A percentile compares a stretch with the other conserved stretches of the same genome.
phyloP scores from a whole-genome alignment of 768 basidiomycete species.

The Russula virescens region DNA sequence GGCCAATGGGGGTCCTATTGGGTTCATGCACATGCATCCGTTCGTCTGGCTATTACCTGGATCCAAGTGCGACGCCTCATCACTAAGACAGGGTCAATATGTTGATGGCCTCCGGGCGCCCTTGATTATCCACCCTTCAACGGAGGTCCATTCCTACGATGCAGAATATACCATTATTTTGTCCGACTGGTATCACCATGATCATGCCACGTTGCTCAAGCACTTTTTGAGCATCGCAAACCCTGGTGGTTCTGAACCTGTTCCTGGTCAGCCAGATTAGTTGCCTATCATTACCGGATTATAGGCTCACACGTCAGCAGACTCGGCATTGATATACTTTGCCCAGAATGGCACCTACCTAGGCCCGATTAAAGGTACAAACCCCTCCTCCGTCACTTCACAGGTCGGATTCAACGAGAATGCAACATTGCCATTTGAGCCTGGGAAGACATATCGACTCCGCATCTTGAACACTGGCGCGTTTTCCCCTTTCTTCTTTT shows the following conservation, averaged over 20 bases:
- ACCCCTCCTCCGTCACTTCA: conserved; percentile 41
- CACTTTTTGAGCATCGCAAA: conserved; percentile 67
- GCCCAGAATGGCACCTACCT: conserved; percentile 69
- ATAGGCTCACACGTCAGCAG: conserved; percentile 34
- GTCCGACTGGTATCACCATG: conserved; percentile 88
- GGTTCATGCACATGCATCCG: conserved; percentile 64
- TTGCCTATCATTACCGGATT: background rate
- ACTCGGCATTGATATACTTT: conserved; percentile 79
- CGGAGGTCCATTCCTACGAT: conserved; percentile 70
- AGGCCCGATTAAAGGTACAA: conserved; percentile 48
- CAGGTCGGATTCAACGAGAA: conserved; percentile 83
- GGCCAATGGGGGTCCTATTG: conserved; percentile 79
- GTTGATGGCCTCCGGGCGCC: conserved; percentile 91
- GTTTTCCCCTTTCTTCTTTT: conserved; percentile 73
- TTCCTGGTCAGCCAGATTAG: conserved; percentile 53
- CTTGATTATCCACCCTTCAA: conserved; percentile 64
- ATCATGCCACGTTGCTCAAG: conserved; percentile 56
- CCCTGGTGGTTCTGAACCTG: conserved; percentile 81
- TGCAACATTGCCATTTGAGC: conserved; percentile 73
- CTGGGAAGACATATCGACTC: conserved; percentile 87
- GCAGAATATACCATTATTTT: conserved; percentile 85
- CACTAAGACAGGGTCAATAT: conserved; percentile 66
- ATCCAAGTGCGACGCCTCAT: background rate
- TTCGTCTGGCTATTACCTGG: conserved; percentile 27
- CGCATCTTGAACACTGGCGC: conserved; percentile 82